A percentile compares a stretch with the other conserved stretches of the same genome.
phyloP scores from a whole-genome alignment of 192 early-diverging fungal genomes.

The Backusella parvicylindrica region DNA sequence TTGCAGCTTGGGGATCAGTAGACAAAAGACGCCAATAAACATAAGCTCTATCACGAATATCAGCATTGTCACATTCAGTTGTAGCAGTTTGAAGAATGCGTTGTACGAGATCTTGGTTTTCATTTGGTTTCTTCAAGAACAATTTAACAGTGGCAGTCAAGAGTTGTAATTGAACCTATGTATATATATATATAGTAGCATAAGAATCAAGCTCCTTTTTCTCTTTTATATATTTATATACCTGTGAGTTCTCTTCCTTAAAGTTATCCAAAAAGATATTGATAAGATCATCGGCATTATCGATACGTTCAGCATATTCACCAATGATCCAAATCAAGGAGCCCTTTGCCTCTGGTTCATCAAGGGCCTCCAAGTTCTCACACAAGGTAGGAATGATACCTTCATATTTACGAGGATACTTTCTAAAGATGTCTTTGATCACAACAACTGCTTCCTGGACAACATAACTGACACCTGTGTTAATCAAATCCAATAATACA shows the following conservation, averaged over 20 bases:
- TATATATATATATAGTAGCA: background rate
- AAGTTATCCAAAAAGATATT: constrained; percentile 80
- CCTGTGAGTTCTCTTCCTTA: constrained; percentile 76
- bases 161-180: constrained; percentile 86
- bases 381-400: constrained; percentile 84
- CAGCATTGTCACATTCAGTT: constrained; percentile 87
- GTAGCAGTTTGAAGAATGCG: constrained; percentile 85
- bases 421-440: constrained; percentile 93
- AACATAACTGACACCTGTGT: constrained; percentile 84
- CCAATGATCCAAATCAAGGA: constrained; percentile 96
- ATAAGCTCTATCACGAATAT: constrained; percentile 94
- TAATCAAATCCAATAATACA: constrained; percentile 87
- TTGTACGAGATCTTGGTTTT: constrained; percentile 85
- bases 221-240: constrained; percentile 25
- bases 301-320: constrained; percentile 90
- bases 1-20: constrained; percentile 90
- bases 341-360: constrained; percentile 90
- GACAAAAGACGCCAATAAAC: constrained; percentile 97
- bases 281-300: constrained; percentile 79
- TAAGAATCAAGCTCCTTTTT: background rate
- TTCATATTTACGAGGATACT: constrained; percentile 87
- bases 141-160: constrained; percentile 90
- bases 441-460: constrained; percentile 92
- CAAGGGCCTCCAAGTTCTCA: constrained; percentile 83
- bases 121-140: constrained; percentile 87